Conservation (phyloP, 2,329 filamentous ascomycete genomes). For the Botrytis byssoidea region DNA sequence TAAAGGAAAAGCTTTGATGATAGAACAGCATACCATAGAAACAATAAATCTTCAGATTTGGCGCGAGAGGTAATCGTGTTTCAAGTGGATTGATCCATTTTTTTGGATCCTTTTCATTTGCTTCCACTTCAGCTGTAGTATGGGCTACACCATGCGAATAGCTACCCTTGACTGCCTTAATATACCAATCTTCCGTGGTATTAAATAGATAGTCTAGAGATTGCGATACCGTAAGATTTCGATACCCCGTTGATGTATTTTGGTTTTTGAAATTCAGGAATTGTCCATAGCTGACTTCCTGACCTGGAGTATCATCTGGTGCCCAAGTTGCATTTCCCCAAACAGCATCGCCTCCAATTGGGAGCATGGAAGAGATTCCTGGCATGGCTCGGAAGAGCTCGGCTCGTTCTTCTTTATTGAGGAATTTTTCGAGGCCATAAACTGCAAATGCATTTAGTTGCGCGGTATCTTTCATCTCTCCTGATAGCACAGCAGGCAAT, state of each 20-base stretch:
- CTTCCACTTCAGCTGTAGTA: conserved; percentile 74
- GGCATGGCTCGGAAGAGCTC: conserved; percentile 97
- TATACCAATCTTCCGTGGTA: conserved; percentile 83
- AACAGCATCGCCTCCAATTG: conserved; percentile 88
- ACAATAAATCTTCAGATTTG: conserved; percentile 90
- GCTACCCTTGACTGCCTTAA: conserved; percentile 64
- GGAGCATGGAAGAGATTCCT: conserved; percentile 93
- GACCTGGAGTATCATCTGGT: conserved; percentile 77
- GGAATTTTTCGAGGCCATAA: conserved; percentile 93
- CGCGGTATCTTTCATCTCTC: conserved; percentile 97
- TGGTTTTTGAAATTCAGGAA: conserved; percentile 79
- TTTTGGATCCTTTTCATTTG: conserved; percentile 68
- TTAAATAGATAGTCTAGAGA: conserved; percentile 75
- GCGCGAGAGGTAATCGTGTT: conserved; percentile 79
- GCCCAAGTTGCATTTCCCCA: conserved; percentile 90
- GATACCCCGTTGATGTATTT: conserved; percentile 61
- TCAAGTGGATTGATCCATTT: conserved; percentile 98
- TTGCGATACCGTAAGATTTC: conserved; percentile 79
- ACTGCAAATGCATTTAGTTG: conserved; percentile 96
- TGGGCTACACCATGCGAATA: conserved; percentile 91
- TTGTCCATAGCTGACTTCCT: conserved; percentile 72
- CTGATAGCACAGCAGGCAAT: conserved; percentile 83
- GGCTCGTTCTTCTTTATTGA: conserved; percentile 84
- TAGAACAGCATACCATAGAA: conserved; percentile 67
- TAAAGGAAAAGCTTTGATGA: background rate